Conservation (phyloP, 208 protist genomes). For the Herpetomonas tarakana region DNA sequence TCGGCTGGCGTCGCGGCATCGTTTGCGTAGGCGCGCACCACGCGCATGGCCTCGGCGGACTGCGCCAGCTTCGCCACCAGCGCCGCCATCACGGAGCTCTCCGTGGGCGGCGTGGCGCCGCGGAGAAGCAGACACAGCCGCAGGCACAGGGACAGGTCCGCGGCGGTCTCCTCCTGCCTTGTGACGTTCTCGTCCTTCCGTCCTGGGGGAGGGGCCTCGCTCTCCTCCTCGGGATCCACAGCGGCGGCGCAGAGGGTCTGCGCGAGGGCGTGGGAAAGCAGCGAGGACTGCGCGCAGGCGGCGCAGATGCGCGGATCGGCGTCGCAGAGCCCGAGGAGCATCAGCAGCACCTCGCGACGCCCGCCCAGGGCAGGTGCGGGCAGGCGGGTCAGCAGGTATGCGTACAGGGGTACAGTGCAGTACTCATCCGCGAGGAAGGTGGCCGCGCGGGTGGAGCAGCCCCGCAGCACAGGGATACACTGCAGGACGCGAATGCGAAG, state of each 20-base stretch:
- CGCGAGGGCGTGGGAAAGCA: constrained; percentile 25
- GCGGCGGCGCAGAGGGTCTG: not conserved
- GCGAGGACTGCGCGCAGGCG: not conserved
- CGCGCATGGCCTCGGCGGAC: not conserved
- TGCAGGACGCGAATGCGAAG: constrained; percentile 33
- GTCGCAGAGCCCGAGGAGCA: not conserved
- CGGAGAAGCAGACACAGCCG: not conserved
- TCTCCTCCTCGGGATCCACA: not conserved
- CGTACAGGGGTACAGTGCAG: constrained; percentile 36
- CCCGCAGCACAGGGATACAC: constrained; percentile 42
- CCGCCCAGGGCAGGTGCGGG: not conserved
- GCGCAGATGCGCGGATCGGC: not conserved
- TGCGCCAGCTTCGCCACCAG: constrained; percentile 5
- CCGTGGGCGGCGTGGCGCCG: too few species aligned
- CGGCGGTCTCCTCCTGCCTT: not conserved
- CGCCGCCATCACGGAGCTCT: not conserved
- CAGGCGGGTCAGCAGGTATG: constrained; percentile 14
- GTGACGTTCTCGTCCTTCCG: too few species aligned
- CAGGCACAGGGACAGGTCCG: not conserved
- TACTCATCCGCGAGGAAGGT: constrained; percentile 45
- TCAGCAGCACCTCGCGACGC: not conserved
- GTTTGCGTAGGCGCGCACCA: not conserved
- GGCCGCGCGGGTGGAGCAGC: constrained; percentile 36
- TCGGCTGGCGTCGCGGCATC: not conserved
- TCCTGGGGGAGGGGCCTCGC: too few species aligned